Evolutionary conservation across 306 rosid genomes (phyloP), one percentile per base, ranked within the genome.

Genomic region (Begonia fuchsioides): DNA sequence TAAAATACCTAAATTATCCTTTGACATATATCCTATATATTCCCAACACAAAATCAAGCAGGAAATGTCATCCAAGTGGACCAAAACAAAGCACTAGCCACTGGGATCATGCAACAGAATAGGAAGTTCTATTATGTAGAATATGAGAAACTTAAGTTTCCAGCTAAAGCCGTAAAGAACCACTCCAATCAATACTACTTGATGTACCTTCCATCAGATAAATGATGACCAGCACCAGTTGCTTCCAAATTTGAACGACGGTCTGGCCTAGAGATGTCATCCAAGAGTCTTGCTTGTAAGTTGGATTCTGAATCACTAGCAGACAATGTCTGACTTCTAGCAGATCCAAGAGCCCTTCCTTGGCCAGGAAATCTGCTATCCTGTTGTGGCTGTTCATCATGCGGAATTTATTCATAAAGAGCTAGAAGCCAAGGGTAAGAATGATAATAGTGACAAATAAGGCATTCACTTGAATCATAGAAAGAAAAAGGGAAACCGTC

Each of bases 201-300:
- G 66, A 10, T 17, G 49, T 71, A 90, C 98, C 95, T 81, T 71
- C 78, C 92, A 64, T 66, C 78, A 44, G 78, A 47, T 48, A 68
- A 60, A 47, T 53, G 88, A 52, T 54, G 83, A 51, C 76, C 58
- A 60, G 78, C 48, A 51, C 61, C 67, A 43, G 15, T 70, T 47
- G 63, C 50, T 60, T 73, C 54, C 47, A 62, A 41, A 48, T 81
- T 75, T 20, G 71, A 50, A 41, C 67, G 65, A 40, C 15, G 78
- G 51, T 62, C 62, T 43, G 68, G 71, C 67, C 68, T 62, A 26
- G 35, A 26, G 49, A 64, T 64, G 63, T 66, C 56, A 49, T 79
- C 95, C 76, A 90, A 59, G 44, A 90, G 90, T 61, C 98, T 72
- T 63, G 72, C 82, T 68, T 85, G 98, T 54, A 90, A 77, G 63